A percentile compares a stretch with the other conserved stretches of the same genome.
These are phyloP conservation scores for Fusarium devonianum DNA, from an alignment of 2,329 filamentous ascomycete species.

Conservation along the genomic window DNA sequence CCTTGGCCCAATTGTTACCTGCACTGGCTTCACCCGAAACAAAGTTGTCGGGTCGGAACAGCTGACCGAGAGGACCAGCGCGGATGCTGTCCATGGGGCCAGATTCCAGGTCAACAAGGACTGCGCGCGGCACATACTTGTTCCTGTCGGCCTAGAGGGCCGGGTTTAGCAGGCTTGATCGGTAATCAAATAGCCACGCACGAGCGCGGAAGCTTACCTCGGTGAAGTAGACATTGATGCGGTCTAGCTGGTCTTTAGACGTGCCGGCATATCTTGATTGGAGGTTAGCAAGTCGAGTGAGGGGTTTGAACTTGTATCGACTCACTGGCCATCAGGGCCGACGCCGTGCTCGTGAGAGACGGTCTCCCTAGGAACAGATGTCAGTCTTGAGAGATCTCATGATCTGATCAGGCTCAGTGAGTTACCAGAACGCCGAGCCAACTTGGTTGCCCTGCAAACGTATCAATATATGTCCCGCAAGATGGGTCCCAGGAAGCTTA, in stretches of 20 bases:
- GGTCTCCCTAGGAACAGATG: conserved; percentile 60
- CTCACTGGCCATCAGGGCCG: conserved; percentile 89
- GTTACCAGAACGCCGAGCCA: conserved; percentile 92
- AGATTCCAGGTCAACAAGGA: conserved; percentile 98
- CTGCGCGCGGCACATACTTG: conserved; percentile 99
- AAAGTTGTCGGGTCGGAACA: conserved; percentile 99
- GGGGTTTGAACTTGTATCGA: conserved; percentile 5
- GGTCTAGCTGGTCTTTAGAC: conserved; percentile 98
- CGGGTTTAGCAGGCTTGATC: conserved; percentile 12
- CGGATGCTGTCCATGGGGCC: conserved; percentile 99
- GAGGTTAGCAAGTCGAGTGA: conserved; percentile 14
- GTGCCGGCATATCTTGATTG: conserved; percentile 75
- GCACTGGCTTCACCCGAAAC: conserved; percentile 99
- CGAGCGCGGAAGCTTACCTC: no score
- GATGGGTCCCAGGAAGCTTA: conserved; percentile 60
- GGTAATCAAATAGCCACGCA: no score
- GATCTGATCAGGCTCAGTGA: neutral
- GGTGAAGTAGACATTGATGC: conserved; percentile 99
- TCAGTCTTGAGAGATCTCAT: neutral
- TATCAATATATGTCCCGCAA: conserved; percentile 14
- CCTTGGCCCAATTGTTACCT: conserved; percentile 99
- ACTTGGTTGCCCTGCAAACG: conserved; percentile 94
- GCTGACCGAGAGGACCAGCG: conserved; percentile 95
- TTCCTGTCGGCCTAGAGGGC: conserved; percentile 80
- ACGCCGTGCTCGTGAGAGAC: conserved; percentile 94